Percentiles rank a stretch among this genome's conserved stretches.
Evolutionary conservation across 352 stramenopile species (phyloP).

Genomic region (Phytophthora pini): DNA sequence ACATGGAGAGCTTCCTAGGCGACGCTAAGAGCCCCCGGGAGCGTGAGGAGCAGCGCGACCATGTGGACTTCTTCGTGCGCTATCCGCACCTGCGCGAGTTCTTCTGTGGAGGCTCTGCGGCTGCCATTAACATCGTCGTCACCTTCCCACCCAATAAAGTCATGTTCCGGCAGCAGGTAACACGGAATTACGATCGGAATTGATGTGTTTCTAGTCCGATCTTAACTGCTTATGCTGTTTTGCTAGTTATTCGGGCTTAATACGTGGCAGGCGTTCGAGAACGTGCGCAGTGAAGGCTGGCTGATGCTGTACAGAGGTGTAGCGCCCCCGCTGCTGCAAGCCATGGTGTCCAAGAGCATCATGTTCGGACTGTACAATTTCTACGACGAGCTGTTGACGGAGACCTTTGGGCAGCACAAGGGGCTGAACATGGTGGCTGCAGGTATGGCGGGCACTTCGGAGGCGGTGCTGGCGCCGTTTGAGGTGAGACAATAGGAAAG

Average conservation of each 20-base stretch:
- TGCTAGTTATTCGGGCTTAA: conserved; percentile 77
- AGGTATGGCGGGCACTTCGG: conserved; percentile 77
- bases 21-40: conserved; percentile 4
- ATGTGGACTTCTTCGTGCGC: conserved; percentile 46
- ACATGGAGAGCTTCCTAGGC: conserved; percentile 40
- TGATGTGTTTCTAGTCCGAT: no score
- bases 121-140: conserved; percentile 88
- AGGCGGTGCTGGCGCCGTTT: conserved; percentile 86
- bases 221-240: neutral
- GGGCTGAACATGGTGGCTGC: conserved; percentile 66
- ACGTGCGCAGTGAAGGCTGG: conserved; percentile 66
- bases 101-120: conserved; percentile 77
- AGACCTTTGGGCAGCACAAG: conserved; percentile 48
- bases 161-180: conserved; percentile 92
- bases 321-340: conserved; percentile 83
- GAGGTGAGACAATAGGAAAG: conserved; percentile 53
- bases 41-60: no score
- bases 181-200: neutral
- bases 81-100: conserved; percentile 85
- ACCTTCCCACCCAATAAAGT: conserved; percentile 92
- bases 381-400: conserved; percentile 70
- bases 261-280: conserved; percentile 73
- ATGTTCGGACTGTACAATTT: conserved; percentile 93
- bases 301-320: conserved; percentile 85
- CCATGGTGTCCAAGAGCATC: conserved; percentile 87